A percentile compares a stretch with the other conserved stretches of the same genome.
phyloP scores from a whole-genome alignment of 129 eudicot genomes.

The Lactuca sativa region DNA sequence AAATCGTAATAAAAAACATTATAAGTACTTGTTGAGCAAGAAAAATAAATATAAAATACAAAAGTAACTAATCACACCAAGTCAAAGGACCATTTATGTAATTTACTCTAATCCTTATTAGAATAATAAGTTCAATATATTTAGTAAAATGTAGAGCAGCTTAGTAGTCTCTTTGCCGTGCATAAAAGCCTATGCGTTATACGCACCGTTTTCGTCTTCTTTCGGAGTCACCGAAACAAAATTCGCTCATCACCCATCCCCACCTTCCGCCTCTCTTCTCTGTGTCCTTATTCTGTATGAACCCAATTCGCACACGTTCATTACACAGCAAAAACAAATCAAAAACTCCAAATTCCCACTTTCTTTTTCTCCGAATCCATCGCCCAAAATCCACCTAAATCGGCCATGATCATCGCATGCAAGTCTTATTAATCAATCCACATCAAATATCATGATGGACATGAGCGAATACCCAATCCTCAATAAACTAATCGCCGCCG shows the following conservation, averaged over 20 bases:
- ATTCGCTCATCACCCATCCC: not conserved
- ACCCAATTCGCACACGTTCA: slow-evolving; percentile 13
- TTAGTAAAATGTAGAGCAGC: too few relatives aligned
- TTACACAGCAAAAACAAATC: not conserved
- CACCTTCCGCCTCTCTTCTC: not conserved
- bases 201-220: slow-evolving; percentile 31
- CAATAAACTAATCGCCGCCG: slow-evolving; percentile 25
- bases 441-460: slow-evolving; percentile 41
- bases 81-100: too few relatives aligned
- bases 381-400: not conserved
- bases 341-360: slow-evolving; percentile 9
- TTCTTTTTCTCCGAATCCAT: slow-evolving; percentile 4
- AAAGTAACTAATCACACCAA: too few relatives aligned
- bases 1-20: too few relatives aligned
- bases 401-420: slow-evolving; percentile 24
- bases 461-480: slow-evolving; percentile 38
- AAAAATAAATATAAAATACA: too few relatives aligned
- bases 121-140: too few relatives aligned
- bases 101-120: too few relatives aligned
- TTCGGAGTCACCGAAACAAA: slow-evolving; percentile 11
- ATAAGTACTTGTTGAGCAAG: too few relatives aligned
- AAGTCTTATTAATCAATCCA: not conserved
- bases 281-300: slow-evolving; percentile 7
- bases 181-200: not conserved
- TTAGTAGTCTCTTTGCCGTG: slow-evolving; percentile 19